phyloP scores from a whole-genome alignment of 2,329 filamentous ascomycete species.

The Triangularia verruculosa region DNA sequence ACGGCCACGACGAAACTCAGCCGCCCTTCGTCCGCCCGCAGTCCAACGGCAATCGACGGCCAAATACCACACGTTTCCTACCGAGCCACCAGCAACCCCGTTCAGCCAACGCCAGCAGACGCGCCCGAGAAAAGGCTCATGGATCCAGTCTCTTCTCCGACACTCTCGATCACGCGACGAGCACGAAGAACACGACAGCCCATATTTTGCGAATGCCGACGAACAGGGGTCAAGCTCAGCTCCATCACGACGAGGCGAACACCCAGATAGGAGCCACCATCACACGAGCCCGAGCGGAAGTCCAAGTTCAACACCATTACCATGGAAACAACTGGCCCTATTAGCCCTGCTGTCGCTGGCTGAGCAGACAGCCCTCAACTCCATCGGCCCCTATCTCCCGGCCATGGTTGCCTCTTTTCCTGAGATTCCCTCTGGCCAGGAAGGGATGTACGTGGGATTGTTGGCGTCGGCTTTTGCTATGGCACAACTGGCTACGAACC shows the following conservation, averaged over 20 bases:
- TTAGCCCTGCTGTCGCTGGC: constrained; percentile 85
- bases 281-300: constrained; percentile 13
- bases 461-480: constrained; percentile 89
- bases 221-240: constrained; percentile 8
- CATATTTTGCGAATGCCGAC: neutral
- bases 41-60: constrained; percentile 44
- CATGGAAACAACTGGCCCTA: constrained; percentile 76
- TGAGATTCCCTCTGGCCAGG: constrained; percentile 66
- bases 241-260: constrained; percentile 26
- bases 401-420: constrained; percentile 87
- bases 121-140: neutral
- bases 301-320: constrained; percentile 61
- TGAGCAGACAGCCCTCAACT: constrained; percentile 96
- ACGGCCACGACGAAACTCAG: constrained; percentile 25
- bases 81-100: constrained; percentile 65
- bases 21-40: constrained; percentile 13
- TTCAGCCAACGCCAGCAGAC: constrained; percentile 38
- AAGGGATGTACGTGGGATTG: constrained; percentile 84
- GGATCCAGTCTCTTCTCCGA: neutral
- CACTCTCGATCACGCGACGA: neutral
- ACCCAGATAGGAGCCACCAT: constrained; percentile 10
- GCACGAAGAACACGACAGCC: neutral
- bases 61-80: constrained; percentile 80
- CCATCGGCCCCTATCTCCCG: constrained; percentile 90
- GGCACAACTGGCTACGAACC: constrained; percentile 88